Evolutionary conservation across 208 protist species (phyloP).

Genomic region (Spongospora subterranea): DNA sequence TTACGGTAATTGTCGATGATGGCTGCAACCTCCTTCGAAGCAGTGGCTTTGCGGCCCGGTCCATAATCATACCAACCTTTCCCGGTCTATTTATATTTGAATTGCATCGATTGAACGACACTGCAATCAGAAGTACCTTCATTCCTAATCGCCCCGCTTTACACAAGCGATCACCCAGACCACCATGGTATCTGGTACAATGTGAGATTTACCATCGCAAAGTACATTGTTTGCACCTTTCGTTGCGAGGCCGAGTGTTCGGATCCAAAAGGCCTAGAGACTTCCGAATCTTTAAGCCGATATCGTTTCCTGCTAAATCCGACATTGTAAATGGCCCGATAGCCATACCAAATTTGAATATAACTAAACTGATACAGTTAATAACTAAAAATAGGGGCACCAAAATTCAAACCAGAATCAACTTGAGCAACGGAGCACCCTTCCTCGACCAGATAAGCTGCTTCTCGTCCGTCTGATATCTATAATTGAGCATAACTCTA

Average conservation of each 20-base stretch:
- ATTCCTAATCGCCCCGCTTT: conserved; percentile 38
- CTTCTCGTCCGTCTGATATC: conserved; percentile 54
- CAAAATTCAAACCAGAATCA: background rate
- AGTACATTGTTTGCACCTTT: background rate
- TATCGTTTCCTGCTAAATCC: conserved; percentile 62
- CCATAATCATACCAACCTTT: conserved; percentile 60
- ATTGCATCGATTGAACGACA: background rate
- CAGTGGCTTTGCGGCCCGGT: background rate
- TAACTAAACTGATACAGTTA: conserved; percentile 50
- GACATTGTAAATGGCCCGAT: conserved; percentile 59
- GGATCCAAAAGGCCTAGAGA: conserved; percentile 29
- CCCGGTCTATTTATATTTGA: background rate
- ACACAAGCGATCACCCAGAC: conserved; percentile 44
- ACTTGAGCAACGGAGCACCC: conserved; percentile 19
- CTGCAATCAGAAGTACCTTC: background rate
- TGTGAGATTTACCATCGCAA: background rate
- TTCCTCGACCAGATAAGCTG: conserved; percentile 61
- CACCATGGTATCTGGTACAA: background rate
- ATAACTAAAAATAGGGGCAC: background rate
- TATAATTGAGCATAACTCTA: background rate
- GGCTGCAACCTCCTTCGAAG: conserved; percentile 5
- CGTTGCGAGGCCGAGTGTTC: background rate
- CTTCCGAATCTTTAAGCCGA: conserved; percentile 39
- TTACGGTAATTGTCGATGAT: conserved; percentile 39
- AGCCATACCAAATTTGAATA: conserved; percentile 61